Evolutionary conservation across 78 protist genomes (phyloP).

Genomic region (Dictyostelium discoideum): dicty_2.7 NC_007089.4:2823001-2823500

Average conservation of each 20-base stretch:
- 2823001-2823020: not conserved
- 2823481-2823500: not conserved
- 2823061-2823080: not conserved
- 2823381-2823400: not conserved
- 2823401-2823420: not conserved
- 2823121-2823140: constrained; percentile 6
- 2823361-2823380: not conserved
- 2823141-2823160: not conserved
- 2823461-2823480: not conserved
- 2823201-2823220: not conserved
- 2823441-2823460: not conserved
- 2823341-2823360: not conserved
- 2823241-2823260: not conserved
- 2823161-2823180: not conserved
- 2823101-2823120: not conserved
- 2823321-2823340: not conserved
- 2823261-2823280: not conserved
- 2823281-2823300: not conserved
- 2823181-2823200: not conserved
- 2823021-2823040: not conserved
- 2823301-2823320: not conserved
- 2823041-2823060: constrained; percentile 19
- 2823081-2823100: not conserved
- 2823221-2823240: not conserved
- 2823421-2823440: not conserved